Evolutionary conservation across 2,329 filamentous ascomycete genomes (phyloP), one percentile per base, ranked within the genome.

Genomic region (Ascochyta clinopodiicola): DNA sequence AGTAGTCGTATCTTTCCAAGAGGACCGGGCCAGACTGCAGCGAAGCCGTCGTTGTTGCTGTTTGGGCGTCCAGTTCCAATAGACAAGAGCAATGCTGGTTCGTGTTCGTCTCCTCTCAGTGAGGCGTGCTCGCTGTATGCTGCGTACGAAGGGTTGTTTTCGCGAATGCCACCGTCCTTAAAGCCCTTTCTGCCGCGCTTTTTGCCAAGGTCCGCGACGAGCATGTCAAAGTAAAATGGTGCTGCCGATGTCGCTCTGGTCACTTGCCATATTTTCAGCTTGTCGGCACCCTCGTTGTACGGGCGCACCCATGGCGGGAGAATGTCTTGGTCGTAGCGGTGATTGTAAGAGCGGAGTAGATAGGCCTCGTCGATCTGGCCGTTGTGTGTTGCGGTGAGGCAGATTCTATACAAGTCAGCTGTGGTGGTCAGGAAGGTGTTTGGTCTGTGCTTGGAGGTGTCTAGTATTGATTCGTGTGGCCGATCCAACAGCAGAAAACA

Each of bases 161-260:
- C 80, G 32, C 79, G 75, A 38, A 81, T 82, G 21, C 80, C 80
- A 27, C 80, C 80, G 52, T 82, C 80, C 64, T 81, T 81, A 73
- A 81, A 81, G 9, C 73, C 75, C 43, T 70, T 66, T 37, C 72
- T 71, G 21, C 73, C 73, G n/a, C 72, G 71, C n/a, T 45, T 53
- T 17, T 62, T 69, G 3, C 59, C 65, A 31, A 81, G 66, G 27
- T 80, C 75, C 6, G 78, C 77, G 50, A 77, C 73, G 9, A 82
- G 72, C 72, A 80, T 79, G 40, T 81, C 76, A 68, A 82, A 82
- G 66, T 80, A 82, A 63, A 82, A 81, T 0, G 81, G 81, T 0
- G 81, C 81, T 2, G 82, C 82, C 1, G 78, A 81, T 0, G 82
- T 84, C 2, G 82, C 82, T 7, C 81, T 68, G 0, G 80, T 81